Base-by-base conservation (phyloP, 495 filamentous ascomycete genomes). In the Aspergillus nanangensis region DNA sequence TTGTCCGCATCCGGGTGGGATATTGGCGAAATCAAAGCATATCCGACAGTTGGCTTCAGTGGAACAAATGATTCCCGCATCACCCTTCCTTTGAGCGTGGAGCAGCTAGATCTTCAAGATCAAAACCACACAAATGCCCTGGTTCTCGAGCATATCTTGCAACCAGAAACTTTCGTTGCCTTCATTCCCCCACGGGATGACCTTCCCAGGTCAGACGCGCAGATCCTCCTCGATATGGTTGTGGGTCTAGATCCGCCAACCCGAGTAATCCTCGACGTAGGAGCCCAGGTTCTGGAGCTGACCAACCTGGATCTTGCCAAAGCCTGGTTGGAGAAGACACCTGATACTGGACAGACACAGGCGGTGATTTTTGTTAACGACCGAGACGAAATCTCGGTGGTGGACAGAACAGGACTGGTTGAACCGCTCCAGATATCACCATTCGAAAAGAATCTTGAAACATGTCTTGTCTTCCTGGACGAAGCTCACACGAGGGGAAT, bases 401-500 rank as follows among this genome's bases (percentile, higher is more conserved):
- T 76, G 0, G 67, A 77, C 44, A 65, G 72, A 13, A 58, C 63
- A 20, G 77, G 77, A 0, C 62, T 44, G 1, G 55, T 66, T 0
- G 77, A 84, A 44, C 60, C 65, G 0, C 65, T 90, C 3, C 66
- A 76, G 5, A 65, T 65, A 0, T 90, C 88, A 0, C 71, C 84
- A 0, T 91, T 79, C 55, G 55, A 67, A 0, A 65, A 74, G 7
- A 75, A 83, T 8, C 67, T 88, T 19, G 79, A 78, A n/a, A 47
- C 59, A 0, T 91, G 85, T 50, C 62, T 87, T 0, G 78, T 91
- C 0, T 91, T 83, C 54, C 68, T 91, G 2, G 87, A 91, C 38
- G 80, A 93, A 50, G 78, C 78, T 0, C 88, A 94, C 51, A 90
- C 88, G 1, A 64, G 88, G 52, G 88, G 88, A 0, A 87, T 78